These are phyloP conservation scores for Talinum fruticosum DNA, from an alignment of 148 eudicot genomes.

Conservation along the genomic window DNA sequence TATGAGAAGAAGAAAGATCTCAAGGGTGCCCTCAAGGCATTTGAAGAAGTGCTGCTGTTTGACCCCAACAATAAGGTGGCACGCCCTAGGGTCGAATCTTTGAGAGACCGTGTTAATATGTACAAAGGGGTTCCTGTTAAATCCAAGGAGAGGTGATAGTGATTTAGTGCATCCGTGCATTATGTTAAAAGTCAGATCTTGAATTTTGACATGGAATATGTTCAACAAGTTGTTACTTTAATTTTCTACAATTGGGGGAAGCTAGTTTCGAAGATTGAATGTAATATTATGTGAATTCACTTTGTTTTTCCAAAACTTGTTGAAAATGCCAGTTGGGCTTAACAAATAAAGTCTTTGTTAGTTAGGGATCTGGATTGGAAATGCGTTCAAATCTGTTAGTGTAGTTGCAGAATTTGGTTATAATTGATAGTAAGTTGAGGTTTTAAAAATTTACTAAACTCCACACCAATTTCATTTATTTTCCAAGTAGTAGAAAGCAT, in stretches of 20 bases:
- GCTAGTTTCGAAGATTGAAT: constrained; percentile 4
- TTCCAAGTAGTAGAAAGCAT: neutral
- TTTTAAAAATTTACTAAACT: no score
- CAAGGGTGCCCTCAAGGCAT: constrained; percentile 78
- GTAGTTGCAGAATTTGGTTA: neutral
- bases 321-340: neutral
- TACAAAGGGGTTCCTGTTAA: constrained; percentile 83
- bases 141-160: constrained; percentile 46
- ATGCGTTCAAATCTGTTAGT: no score
- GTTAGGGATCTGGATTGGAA: neutral
- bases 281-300: neutral
- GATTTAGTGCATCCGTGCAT: neutral
- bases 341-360: no score
- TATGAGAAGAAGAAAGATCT: constrained; percentile 77
- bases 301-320: neutral
- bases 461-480: no score
- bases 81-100: constrained; percentile 68
- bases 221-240: neutral
- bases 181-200: neutral
- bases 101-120: constrained; percentile 65
- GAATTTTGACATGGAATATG: constrained; percentile 27
- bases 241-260: neutral
- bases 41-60: constrained; percentile 87
- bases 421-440: neutral
- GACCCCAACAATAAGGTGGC: constrained; percentile 91